Evolutionary conservation across 306 rosid species (phyloP).

Genomic region (Medicago lupulina): DNA sequence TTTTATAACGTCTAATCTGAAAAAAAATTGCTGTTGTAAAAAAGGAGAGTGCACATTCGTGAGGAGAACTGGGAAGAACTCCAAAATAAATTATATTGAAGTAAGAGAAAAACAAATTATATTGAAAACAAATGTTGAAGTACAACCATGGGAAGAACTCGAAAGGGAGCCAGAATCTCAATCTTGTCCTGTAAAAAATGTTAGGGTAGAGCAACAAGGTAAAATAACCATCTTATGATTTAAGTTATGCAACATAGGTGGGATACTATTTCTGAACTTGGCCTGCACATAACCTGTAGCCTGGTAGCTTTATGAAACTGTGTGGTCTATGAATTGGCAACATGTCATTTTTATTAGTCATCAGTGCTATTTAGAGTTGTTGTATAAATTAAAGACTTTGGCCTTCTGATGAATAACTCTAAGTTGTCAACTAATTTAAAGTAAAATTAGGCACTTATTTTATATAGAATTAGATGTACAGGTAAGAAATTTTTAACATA

Average conservation of each 20-base stretch:
- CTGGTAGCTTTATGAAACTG: background rate
- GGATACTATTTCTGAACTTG: background rate
- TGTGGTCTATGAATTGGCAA: conserved; percentile 1
- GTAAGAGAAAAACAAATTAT: conserved; percentile 21
- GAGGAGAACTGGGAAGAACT: too few relatives aligned
- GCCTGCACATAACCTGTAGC: background rate
- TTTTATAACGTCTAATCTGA: background rate
- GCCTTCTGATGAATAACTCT: background rate
- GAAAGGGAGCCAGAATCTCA: background rate
- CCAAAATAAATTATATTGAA: background rate
- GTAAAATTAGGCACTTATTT: background rate
- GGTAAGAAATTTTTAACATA: background rate
- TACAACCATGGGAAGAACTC: conserved; percentile 17
- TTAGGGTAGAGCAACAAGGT: background rate
- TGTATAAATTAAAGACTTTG: background rate
- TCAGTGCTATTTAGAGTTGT: background rate
- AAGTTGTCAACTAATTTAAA: background rate
- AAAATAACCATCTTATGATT: background rate
- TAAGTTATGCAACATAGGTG: background rate
- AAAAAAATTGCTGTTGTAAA: background rate
- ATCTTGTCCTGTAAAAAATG: background rate
- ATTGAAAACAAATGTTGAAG: background rate
- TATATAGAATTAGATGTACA: background rate
- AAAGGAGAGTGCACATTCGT: background rate
- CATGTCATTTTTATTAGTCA: background rate